Base-by-base conservation (phyloP, 2,329 filamentous ascomycete species). In the Fusarium dimerum region DNA sequence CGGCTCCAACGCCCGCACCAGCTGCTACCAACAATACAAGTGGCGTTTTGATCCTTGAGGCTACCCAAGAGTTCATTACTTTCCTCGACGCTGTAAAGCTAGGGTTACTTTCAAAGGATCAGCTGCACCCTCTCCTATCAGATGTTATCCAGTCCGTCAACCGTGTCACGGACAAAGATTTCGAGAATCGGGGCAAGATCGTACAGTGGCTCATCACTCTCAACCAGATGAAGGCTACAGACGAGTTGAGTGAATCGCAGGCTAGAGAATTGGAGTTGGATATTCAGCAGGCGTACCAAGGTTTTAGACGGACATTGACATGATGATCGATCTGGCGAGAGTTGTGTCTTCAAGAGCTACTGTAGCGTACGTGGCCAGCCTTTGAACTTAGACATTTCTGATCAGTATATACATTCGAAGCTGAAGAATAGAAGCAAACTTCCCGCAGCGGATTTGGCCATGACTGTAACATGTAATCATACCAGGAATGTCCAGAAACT, bases 401-500 rank as follows among this genome's bases (percentile, higher is more conserved):
- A 13, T 38, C 30, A 18, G 20, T 20, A 41, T 48, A 7, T 34
- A 13, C 17, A 26, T 18, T 5, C 48, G 18, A 41, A 39, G 43
- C 43, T 43, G 42, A 58, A 54, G 55, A 48, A 53, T 48, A 62
- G 32, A 36, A 10, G 3, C 63, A 64, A 66, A 64, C 57, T 61
- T 59, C 52, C 43, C 45, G 20, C 20, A 26, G 20, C 20, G 41
- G 45, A 44, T 46, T 45, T 36, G 10, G 10, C 32, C 38, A 39
- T 56, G 47, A 38, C 32, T 32, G 30, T 18, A 45, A 54, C 30
- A 18, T 30, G n/a, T 38, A 29, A 45, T 66, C 73, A 96, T 42
- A 97, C 87, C 64, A 99, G 76, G 71, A 97, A 97, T 1, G 93
- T 97, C 92, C 93, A 97, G 73, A 95, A 97, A 72, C 92, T 97